Base-by-base conservation (phyloP, 108 stramenopile species). In the Heterococcus sp. region DNA sequence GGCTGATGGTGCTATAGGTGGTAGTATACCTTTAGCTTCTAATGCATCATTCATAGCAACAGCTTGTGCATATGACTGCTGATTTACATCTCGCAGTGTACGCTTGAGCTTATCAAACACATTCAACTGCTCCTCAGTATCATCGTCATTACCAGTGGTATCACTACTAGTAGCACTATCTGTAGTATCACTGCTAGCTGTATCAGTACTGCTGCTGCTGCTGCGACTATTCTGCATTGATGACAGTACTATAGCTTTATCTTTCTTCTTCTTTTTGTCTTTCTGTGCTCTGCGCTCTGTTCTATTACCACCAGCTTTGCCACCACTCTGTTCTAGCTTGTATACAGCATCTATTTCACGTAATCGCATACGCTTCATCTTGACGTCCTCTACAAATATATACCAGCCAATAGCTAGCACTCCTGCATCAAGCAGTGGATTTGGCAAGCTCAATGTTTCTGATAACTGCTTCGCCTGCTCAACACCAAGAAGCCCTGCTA, bases 11-110 rank as follows among this genome's bases (percentile, higher is more conserved):
- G n/a, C n/a, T n/a, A n/a, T n/a, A n/a, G 72, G 71, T 2, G 78
- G 67, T 26, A 80, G 40, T 26, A 80, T 63, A 21, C 78, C 78
- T 38, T 72, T 80, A 0, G 66, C 78, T 66, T 80, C 78, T 30
- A 80, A 66, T 32, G 66, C 38, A 3, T 58, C 65, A 66, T 80
- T 80, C 30, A 80, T 58, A 29, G 69, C 72, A 31, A 80, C 32
- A 28, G 78, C 78, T 32, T 80, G 78, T 40, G 70, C 70, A 37
- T 80, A 80, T 33, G 71, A 58, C 72, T 72, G 78, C 72, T 73
- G 73, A 71, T 80, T 80, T 32, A 71, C 78, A 34, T 71, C 78
- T 0, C 73, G 65, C 28, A 80, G 37, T 30, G 69, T 69, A 26
- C 67, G 35, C 72, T 34, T 38, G 38, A 78, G 30, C 3, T 71